A percentile compares a stretch with the other conserved stretches of the same genome.
phyloP scores from a whole-genome alignment of 805 yeast genomes.

The Saccharomycodes ludwigii region DNA sequence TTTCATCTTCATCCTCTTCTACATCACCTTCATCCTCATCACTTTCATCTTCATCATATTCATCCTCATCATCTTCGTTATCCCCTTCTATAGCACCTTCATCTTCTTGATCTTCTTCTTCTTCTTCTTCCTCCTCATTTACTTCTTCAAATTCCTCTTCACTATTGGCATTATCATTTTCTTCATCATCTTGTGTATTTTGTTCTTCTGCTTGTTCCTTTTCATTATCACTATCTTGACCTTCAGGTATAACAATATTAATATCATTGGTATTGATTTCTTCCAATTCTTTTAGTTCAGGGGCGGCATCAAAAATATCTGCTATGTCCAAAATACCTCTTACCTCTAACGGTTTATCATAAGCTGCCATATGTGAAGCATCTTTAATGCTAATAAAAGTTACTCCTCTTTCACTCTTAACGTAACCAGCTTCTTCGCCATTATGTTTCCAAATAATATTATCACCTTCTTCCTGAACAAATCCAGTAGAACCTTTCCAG shows the following conservation, averaged over 20 bases:
- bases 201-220: not conserved
- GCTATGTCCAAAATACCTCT: constrained; percentile 55
- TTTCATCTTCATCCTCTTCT: constrained; percentile 26
- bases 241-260: not conserved
- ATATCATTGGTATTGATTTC: constrained; percentile 1
- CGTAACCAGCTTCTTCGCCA: constrained; percentile 29
- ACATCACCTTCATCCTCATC: constrained; percentile 20
- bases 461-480: constrained; percentile 13
- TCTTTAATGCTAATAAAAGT: constrained; percentile 63
- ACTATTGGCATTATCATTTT: not conserved
- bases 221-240: not conserved
- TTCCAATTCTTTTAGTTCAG: not conserved
- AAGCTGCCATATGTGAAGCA: constrained; percentile 92
- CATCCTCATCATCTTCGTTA: constrained; percentile 34
- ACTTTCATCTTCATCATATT: constrained; percentile 12
- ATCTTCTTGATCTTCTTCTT: constrained; percentile 1
- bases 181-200: not conserved
- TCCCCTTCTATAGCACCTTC: constrained; percentile 26
- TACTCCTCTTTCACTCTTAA: constrained; percentile 52
- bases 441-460: constrained; percentile 18
- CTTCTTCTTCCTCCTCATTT: not conserved
- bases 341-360: constrained; percentile 58
- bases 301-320: constrained; percentile 1
- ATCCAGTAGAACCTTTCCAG: constrained; percentile 47
- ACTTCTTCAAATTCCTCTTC: not conserved